Base-by-base conservation (phyloP, 208 protist genomes). In the Leishmania lainsoni region DNA sequence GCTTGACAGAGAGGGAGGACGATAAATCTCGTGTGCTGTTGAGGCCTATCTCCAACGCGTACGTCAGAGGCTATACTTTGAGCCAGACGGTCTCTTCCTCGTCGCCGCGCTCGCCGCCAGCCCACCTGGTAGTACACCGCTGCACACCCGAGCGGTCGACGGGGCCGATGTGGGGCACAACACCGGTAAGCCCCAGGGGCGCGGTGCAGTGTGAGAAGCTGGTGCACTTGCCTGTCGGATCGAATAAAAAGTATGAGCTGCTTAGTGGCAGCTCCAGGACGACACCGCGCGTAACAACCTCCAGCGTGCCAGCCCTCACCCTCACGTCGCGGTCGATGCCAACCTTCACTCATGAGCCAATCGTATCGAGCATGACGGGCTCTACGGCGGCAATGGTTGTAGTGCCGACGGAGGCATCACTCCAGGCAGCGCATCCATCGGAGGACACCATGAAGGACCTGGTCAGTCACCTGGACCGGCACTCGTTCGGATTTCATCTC, bases 401-500 rank as follows among this genome's bases (percentile, higher is more conserved):
- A 9, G 52, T 49, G 14, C 74, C 54, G 32, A 12, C 52, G 2
- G 35, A 54, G 16, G 29, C 52, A 14, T 48, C 74, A 17, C 29
- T 4, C 5, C 20, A 32, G 52, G 29, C 54, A 3, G 0, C 8
- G 74, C 16, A 66, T 35, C n/a, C 56, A 42, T 5, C 20, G 20
- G 29, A 5, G 16, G 35, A 9, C 74, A 9, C 56, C 74, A 52
- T 79, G 69, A 80, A 76, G 32, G 83, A 77, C n/a, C 39, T 83
- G 70, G 79, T 83, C 72, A 81, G 66, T 42, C 79, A 83, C n/a
- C 79, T 80, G 39, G 79, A 83, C 32, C 56, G 29, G 51, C 61
- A 80, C 75, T 72, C 83, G 12, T 86, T 75, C 58, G 75, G 79
- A 49, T 78, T 80, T 45, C 65, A 80, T 3, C 74, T 86, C 12